These are phyloP conservation scores for Eremochloa ophiuroides DNA, from an alignment of 176 grass and related monocot genomes.

Conservation along the genomic window DNA sequence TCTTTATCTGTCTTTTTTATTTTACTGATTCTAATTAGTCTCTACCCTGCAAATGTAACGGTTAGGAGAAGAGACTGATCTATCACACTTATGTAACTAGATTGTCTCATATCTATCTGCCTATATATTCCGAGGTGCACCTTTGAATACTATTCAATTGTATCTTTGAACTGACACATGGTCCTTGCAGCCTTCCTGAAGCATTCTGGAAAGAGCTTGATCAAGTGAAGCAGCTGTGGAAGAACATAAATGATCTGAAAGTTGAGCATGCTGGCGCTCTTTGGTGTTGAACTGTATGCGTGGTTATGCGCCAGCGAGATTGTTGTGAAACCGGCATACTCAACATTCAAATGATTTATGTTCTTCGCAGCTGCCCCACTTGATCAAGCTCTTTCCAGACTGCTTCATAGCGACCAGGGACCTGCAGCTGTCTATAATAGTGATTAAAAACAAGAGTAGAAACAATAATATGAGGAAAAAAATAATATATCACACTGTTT, in stretches of 20 bases:
- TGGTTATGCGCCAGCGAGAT: constrained; percentile 55
- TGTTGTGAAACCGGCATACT: too few species aligned
- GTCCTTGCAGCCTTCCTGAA: constrained; percentile 57
- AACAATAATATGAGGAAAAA: too few species aligned
- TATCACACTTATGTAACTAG: neutral
- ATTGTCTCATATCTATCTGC: neutral
- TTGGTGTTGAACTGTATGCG: constrained; percentile 69
- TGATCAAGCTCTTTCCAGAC: too few species aligned
- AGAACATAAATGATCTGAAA: constrained; percentile 57
- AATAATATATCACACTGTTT: neutral
- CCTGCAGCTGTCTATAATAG: too few species aligned
- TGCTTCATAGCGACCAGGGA: too few species aligned
- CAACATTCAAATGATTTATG: too few species aligned
- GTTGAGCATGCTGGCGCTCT: constrained; percentile 70
- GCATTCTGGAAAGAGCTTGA: constrained; percentile 78
- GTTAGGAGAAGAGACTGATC: neutral
- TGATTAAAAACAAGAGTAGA: too few species aligned
- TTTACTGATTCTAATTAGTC: too few species aligned
- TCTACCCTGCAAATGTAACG: neutral
- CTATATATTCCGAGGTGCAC: neutral
- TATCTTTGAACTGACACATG: neutral
- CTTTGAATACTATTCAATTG: neutral
- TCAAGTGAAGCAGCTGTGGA: constrained; percentile 63
- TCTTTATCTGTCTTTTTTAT: neutral
- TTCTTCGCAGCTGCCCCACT: too few species aligned